Evolutionary conservation across 805 yeast genomes (phyloP), one percentile per base, ranked within the genome.

Genomic region (Candida tibetensis): DNA sequence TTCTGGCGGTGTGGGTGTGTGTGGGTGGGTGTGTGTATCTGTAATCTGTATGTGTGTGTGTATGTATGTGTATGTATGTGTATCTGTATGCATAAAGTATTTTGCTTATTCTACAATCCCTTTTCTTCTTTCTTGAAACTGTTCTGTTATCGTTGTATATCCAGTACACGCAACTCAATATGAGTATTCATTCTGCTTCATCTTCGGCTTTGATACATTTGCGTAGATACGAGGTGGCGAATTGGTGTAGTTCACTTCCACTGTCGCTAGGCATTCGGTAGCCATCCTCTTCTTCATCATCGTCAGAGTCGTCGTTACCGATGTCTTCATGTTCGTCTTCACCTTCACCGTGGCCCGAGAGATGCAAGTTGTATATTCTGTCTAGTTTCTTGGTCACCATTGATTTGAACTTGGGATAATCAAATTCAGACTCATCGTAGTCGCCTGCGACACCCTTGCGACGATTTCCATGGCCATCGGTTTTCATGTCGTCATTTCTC

Each of bases 201-300:
- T 33, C 40, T 15, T 50, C 55, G 7, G 53, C 55, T 35, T 53
- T 57, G 25, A 64, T 51, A 36, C 64, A 54, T 40, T 47, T 53
- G 28, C 69, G 51, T 29, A 66, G 52, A 37, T 53, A 62, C 12
- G 56, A 49, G 17, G 58, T 29, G 2, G 62, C 47, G 35, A 57
- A 56, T 4, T 45, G 42, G 30, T 47, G 57, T 25, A 62, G 46
- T 30, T 61, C 67, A 8, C 54, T 21, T 7, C 9, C 25, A 21
- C 25, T 21, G 10, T 21, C 53, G 21, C 52, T 42, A 14, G 49
- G 37, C 18, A 48, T 52, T 22, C 50, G 42, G 14, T 40, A 47
- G 17, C 18, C 41, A 13, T 30, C 44, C 17, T 41, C 48, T 2
- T 45, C 45, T 21, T 34, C 31, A 28, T 25, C 36, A 9, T 29